Evolutionary conservation across 2,329 filamentous ascomycete genomes (phyloP).

Genomic region (Dothideomycetes sp.): DNA sequence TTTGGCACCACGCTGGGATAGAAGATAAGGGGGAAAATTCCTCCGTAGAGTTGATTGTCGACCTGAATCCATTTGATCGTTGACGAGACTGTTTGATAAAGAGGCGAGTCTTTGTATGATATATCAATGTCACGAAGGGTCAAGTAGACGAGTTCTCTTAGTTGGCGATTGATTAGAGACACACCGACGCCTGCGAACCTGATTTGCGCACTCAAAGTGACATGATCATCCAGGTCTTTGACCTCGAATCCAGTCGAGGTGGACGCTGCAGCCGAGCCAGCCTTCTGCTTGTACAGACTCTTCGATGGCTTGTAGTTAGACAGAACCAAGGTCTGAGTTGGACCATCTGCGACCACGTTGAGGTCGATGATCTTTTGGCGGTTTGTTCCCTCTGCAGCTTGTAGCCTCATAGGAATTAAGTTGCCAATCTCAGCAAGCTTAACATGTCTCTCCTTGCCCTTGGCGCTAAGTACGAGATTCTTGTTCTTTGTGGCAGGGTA

Average conservation of each 20-base stretch:
- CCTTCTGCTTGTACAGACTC: conserved; percentile 74
- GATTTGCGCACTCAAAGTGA: conserved; percentile 82
- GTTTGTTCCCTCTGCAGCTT: conserved; percentile 51
- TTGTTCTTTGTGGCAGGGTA: conserved; percentile 96
- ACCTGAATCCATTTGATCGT: conserved; percentile 98
- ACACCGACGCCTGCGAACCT: conserved; percentile 84
- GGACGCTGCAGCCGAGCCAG: conserved; percentile 45
- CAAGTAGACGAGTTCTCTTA: conserved; percentile 86
- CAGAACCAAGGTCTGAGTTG: conserved; percentile 86
- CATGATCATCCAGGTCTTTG: conserved; percentile 79
- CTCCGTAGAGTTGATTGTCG: conserved; percentile 96
- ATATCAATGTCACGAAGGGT: conserved; percentile 87
- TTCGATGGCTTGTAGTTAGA: conserved; percentile 90
- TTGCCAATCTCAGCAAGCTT: conserved; percentile 96
- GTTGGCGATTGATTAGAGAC: conserved; percentile 83
- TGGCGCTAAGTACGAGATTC: conserved; percentile 74
- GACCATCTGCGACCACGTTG: conserved; percentile 89
- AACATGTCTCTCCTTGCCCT: conserved; percentile 77
- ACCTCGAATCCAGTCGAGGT: conserved; percentile 76
- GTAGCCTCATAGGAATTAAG: conserved; percentile 84
- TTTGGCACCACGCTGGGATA: conserved; percentile 98
- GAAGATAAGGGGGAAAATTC: conserved; percentile 92
- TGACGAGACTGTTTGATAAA: conserved; percentile 85
- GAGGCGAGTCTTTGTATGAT: conserved; percentile 82
- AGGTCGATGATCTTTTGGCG: conserved; percentile 87